Percentiles rank a stretch among this genome's conserved stretches.
Evolutionary conservation across 148 eudicot genomes (phyloP).

Genomic region (Silene uniflora): DNA sequence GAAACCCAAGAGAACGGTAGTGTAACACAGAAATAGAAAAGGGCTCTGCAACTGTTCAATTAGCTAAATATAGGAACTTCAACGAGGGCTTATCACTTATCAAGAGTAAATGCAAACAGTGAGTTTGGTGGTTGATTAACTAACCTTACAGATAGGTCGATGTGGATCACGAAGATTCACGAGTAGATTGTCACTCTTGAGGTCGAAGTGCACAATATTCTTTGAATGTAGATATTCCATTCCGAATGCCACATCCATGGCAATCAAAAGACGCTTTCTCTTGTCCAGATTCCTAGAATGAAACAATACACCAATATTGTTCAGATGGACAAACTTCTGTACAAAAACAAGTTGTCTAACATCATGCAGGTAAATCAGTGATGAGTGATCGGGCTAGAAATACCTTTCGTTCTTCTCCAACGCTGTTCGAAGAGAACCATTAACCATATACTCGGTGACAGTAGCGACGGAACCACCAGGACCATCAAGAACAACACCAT

Average conservation of each 20-base stretch:
- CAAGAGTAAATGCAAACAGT: neutral
- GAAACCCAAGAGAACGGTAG: neutral
- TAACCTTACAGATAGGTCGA: constrained; percentile 93
- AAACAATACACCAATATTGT: constrained; percentile 2
- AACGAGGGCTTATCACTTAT: neutral
- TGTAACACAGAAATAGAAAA: neutral
- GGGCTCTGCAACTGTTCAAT: neutral
- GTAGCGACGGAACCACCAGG: constrained; percentile 93
- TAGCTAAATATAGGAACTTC: neutral
- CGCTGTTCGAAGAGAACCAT: constrained; percentile 92
- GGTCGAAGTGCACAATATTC: constrained; percentile 93
- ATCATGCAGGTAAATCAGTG: neutral
- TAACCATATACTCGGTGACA: constrained; percentile 97
- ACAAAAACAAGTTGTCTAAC: neutral
- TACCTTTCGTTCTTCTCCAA: constrained; percentile 81
- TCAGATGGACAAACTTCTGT: neutral
- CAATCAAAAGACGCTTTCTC: constrained; percentile 80
- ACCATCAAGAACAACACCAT: constrained; percentile 94
- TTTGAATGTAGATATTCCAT: constrained; percentile 96
- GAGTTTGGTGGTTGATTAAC: constrained; percentile 20
- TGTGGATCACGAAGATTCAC: constrained; percentile 98
- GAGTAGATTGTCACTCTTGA: constrained; percentile 93
- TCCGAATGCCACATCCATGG: constrained; percentile 96
- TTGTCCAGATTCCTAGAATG: constrained; percentile 70
- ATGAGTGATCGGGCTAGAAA: neutral